Conservation (phyloP, 352 stramenopile species). For the Globisporangium okanoganense region DNA sequence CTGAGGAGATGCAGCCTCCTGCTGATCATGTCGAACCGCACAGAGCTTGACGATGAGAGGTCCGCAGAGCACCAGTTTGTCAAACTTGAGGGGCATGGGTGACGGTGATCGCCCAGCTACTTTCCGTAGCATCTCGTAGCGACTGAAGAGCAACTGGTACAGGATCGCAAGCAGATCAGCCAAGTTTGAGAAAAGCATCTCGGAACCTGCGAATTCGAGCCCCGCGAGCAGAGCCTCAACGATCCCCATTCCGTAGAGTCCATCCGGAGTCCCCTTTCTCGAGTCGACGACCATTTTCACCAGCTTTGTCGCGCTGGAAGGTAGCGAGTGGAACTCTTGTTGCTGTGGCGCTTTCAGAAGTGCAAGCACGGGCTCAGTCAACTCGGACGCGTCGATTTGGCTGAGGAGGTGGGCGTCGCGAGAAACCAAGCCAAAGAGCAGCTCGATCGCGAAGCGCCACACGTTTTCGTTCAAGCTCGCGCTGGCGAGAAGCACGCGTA, state of each 20-base stretch:
- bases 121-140: slow-evolving; percentile 25
- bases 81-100: slow-evolving; percentile 19
- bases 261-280: slow-evolving; percentile 9
- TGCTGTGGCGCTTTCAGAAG: slow-evolving; percentile 29
- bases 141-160: slow-evolving; percentile 30
- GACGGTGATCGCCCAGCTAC: slow-evolving; percentile 3
- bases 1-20: slow-evolving; percentile 9
- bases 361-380: slow-evolving; percentile 24
- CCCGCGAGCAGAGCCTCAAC: slow-evolving; percentile 19
- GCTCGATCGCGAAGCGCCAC: slow-evolving; percentile 44
- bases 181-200: slow-evolving; percentile 13
- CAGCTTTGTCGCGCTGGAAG: slow-evolving; percentile 30
- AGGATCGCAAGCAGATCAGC: slow-evolving; percentile 32
- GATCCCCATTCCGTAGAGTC: slow-evolving; percentile 35
- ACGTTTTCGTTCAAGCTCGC: slow-evolving; percentile 31
- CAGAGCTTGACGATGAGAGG: slow-evolving; percentile 39
- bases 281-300: slow-evolving; percentile 32
- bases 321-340: slow-evolving; percentile 24
- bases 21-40: slow-evolving; percentile 8
- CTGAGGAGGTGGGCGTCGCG: slow-evolving; percentile 26
- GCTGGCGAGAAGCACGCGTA: slow-evolving; percentile 23
- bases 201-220: slow-evolving; percentile 21
- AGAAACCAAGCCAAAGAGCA: slow-evolving; percentile 43
- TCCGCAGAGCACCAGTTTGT: slow-evolving; percentile 23
- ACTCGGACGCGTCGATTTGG: slow-evolving; percentile 14